Evolutionary conservation across 495 filamentous ascomycete species (phyloP), one percentile per base, ranked within the genome.

Genomic region (Penicillium lagena): DNA sequence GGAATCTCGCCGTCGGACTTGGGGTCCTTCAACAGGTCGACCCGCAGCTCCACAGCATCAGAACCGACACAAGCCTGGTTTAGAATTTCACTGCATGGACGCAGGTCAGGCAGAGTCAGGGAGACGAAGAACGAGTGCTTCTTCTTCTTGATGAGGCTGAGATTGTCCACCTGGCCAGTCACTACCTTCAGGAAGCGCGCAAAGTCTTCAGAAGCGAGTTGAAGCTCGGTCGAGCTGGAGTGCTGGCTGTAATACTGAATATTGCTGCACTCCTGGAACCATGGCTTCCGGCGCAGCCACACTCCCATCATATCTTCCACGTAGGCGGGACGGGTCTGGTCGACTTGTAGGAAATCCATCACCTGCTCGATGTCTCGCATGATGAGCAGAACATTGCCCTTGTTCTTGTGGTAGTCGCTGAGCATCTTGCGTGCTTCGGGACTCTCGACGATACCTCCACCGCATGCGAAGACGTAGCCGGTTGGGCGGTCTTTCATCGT

Each of bases 201-300:
- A 56, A 97, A 96, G 59, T 95, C 89, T 37, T 84, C 73, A 4
- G 85, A 77, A 9, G 86, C 80, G 47, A 81, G 73, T 12, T 72
- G 68, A 34, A 87, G 67, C 12, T 63, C 64, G 10, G 59, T 46
- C 9, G 59, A 47, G 28, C 71, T 77, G 4, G 79, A 75, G 17
- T 78, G 76, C 36, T 86, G 86, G 65, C 86, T 91, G 70, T 89
- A 82, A 70, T 94, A 96, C 55, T 95, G 87, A 60, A 86, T 85
- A 62, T 96, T 97, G 70, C 91, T 96, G 73, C 93, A 97, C 54
- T 90, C 83, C 44, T 85, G 73, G 67, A 87, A 97, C 82, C 87
- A 94, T 2, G 89, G 87, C 65, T 90, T 93, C 12, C 93, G 82
- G 37, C 94, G 85, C 37, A 89, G 71, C 78, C 91, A 97, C 28